Base-by-base conservation (phyloP, 2,329 filamentous ascomycete species). In the Aspergillus sp. region DNA sequence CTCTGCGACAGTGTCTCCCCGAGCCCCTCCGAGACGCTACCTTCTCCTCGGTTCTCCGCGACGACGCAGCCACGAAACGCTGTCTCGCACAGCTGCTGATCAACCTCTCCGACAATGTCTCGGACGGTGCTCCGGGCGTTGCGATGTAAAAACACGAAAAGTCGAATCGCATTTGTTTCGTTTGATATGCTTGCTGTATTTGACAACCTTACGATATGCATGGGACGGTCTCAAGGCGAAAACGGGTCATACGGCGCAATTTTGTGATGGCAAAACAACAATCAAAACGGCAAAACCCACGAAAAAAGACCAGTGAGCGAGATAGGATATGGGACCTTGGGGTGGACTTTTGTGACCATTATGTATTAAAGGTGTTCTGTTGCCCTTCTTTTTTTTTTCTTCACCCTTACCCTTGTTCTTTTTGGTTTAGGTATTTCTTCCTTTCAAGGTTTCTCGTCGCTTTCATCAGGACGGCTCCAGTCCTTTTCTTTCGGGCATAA, bases 11-110 rank as follows among this genome's bases (percentile, higher is more conserved):
- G 74, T 99, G 94, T 68, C 87, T 99, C 11, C 94, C 94, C 0
- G 94, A 99, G 67, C 94, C 94, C n/a, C 86, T 99, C n/a, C 88
- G 94, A 45, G 94, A 99, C 71, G 92, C 93, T 6, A 99, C 94
- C 1, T 99, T 99, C 72, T 96, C 91, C 7, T 93, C 92, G 0
- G 94, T 99, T 42, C 86, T 99, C 31, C 89, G 94, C 53, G 94
- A 99, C 67, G 94, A 99, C 68, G 94, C 94, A 13, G 94, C 94
- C 1, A 99, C 94, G 0, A 99, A 99, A 79, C 88, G 94, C 54
- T 99, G 94, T 72, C 86, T 99, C 31, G 90, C 92, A n/a, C 94
- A 97, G 74, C 85, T 99, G 7, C 81, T 97, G 55, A 95, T 97
- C 76, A 97, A 97, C 69, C 84, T 99, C 50, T 95, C 91, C 9